Conservation (phyloP, 345 rosid species). For the Cardamine occulta region DNA sequence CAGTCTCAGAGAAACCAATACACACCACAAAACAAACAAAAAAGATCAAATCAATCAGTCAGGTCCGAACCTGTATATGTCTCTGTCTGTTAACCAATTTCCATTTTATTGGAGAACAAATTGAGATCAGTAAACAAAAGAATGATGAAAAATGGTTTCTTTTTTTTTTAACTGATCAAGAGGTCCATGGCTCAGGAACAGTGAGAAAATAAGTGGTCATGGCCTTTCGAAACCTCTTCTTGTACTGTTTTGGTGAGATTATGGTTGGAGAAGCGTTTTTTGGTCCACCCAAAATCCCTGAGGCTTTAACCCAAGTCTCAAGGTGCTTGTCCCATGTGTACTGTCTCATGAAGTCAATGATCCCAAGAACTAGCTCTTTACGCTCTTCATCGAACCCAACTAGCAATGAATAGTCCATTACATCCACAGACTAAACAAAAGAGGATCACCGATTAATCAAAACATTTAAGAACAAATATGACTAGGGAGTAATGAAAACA, state of each 20-base stretch:
- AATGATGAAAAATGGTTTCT: slow-evolving; percentile 30
- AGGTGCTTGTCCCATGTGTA: slow-evolving; percentile 99
- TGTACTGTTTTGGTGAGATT: slow-evolving; percentile 88
- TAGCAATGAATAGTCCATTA: slow-evolving; percentile 95
- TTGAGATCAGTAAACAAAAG: slow-evolving; percentile 38
- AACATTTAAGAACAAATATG: not conserved
- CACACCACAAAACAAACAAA: slow-evolving; percentile 8
- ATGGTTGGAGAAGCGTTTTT: slow-evolving; percentile 87
- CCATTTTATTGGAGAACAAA: slow-evolving; percentile 51
- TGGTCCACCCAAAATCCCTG: slow-evolving; percentile 85
- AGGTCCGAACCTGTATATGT: slow-evolving; percentile 23
- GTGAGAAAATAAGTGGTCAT: slow-evolving; percentile 95
- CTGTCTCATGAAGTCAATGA: slow-evolving; percentile 97
- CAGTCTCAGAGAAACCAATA: slow-evolving; percentile 28
- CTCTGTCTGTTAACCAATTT: slow-evolving; percentile 36
- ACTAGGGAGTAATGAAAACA: not conserved
- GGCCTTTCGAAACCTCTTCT: slow-evolving; percentile 92
- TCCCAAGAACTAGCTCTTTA: slow-evolving; percentile 90
- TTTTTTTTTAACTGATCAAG: slow-evolving; percentile 51
- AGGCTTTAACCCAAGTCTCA: slow-evolving; percentile 97
- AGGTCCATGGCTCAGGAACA: slow-evolving; percentile 90
- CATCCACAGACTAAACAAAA: slow-evolving; percentile 67
- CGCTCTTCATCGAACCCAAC: slow-evolving; percentile 93
- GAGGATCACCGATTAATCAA: not conserved
- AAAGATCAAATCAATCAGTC: slow-evolving; percentile 32